Evolutionary conservation across 1,284 basidiomycete species (phyloP).

Genomic region (Tremellales sp.): DNA sequence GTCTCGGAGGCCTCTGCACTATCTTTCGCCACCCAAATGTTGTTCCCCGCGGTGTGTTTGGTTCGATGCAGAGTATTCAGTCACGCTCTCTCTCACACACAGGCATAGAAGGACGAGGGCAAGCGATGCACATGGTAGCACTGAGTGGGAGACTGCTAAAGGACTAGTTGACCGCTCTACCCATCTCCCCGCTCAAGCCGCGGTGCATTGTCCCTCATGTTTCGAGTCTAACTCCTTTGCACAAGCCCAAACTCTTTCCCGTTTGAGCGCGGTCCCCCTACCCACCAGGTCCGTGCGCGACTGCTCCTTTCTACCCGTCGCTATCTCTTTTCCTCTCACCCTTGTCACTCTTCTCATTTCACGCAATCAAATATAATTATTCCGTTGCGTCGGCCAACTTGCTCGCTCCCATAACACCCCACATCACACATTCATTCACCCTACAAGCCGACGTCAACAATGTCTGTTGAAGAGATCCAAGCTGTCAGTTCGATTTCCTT

Average conservation of each 20-base stretch:
- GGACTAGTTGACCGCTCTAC: no score
- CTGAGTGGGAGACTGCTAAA: no score
- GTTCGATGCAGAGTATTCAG: no score
- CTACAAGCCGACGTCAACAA: neutral
- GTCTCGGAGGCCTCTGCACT: no score
- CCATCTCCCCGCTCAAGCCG: no score
- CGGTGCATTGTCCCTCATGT: no score
- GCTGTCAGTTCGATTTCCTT: neutral
- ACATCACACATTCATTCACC: neutral
- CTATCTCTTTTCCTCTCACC: neutral
- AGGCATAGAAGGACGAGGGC: no score
- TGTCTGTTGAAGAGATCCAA: conserved; percentile 2
- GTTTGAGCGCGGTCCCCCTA: neutral
- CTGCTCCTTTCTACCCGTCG: neutral
- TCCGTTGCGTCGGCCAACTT: neutral
- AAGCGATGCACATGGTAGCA: no score
- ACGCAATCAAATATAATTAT: conserved; percentile 5
- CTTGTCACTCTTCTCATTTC: neutral
- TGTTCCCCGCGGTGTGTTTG: no score
- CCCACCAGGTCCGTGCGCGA: neutral
- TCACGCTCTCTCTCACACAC: no score
- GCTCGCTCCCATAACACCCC: neutral
- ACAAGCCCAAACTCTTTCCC: neutral
- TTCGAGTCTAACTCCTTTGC: no score
- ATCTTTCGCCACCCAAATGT: no score